These are phyloP conservation scores for Aegilops bicornis DNA, from an alignment of 176 grass and related monocot genomes.

Conservation along the genomic window DNA sequence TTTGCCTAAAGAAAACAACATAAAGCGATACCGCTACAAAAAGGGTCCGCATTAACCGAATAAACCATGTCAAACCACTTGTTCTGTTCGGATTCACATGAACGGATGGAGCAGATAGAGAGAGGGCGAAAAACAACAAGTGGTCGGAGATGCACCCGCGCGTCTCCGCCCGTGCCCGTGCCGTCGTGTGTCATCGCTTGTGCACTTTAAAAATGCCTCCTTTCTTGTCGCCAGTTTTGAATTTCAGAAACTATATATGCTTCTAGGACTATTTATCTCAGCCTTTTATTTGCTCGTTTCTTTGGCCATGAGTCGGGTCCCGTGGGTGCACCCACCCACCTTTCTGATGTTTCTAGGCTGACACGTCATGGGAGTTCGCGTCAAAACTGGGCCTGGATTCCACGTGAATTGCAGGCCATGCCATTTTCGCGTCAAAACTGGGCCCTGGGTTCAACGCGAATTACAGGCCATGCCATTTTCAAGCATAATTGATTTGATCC, in stretches of 20 bases:
- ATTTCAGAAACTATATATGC: not conserved
- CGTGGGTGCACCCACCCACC: slow-evolving; percentile 12
- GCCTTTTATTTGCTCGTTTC: not conserved
- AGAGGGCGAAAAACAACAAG: not conserved
- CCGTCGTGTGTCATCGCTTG: not conserved
- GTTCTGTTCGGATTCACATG: not conserved
- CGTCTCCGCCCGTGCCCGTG: no score
- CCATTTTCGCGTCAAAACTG: not conserved
- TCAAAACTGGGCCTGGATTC: not conserved
- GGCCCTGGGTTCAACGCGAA: not conserved
- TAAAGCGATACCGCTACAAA: not conserved
- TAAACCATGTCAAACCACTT: not conserved
- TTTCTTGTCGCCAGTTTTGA: no score
- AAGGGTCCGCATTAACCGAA: not conserved
- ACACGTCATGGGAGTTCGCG: not conserved
- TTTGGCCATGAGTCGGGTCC: not conserved
- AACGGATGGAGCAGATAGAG: not conserved
- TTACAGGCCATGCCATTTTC: not conserved
- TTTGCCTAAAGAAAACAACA: not conserved
- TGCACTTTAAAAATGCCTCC: not conserved
- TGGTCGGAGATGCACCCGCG: not conserved
- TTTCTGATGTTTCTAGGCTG: not conserved
- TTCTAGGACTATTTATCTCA: not conserved
- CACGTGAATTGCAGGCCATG: not conserved
- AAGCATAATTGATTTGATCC: no score